phyloP scores from a whole-genome alignment of 1,284 basidiomycete species.

The Cerioporus squamosus region DNA sequence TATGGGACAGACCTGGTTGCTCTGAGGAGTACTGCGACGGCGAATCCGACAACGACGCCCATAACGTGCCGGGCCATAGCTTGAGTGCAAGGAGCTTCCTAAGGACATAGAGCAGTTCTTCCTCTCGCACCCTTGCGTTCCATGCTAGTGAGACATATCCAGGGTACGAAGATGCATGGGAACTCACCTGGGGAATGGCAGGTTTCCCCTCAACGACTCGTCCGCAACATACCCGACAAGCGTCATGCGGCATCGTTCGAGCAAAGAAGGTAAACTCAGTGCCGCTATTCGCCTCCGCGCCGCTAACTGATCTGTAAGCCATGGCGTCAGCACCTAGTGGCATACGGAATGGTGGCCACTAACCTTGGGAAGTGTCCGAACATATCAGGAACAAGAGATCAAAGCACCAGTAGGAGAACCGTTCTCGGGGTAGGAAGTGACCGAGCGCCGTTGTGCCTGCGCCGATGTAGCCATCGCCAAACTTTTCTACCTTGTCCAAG shows the following conservation, averaged over 20 bases:
- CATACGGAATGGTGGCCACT: conserved; percentile 8
- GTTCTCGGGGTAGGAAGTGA: conserved; percentile 70
- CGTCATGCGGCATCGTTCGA: conserved; percentile 73
- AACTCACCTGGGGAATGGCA: conserved; percentile 84
- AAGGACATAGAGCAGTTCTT: conserved; percentile 87
- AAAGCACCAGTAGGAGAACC: conserved; percentile 94
- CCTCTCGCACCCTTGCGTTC: conserved; percentile 73
- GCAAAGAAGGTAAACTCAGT: conserved; percentile 68
- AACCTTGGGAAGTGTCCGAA: conserved; percentile 65
- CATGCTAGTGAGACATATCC: not conserved
- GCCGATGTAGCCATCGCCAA: conserved; percentile 40
- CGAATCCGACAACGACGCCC: conserved; percentile 70
- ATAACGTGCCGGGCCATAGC: conserved; percentile 75
- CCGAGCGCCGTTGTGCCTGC: conserved; percentile 67
- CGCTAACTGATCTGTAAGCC: conserved; percentile 55
- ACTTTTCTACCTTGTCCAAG: conserved; percentile 44
- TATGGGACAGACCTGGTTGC: conserved; percentile 53
- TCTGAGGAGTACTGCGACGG: conserved; percentile 57
- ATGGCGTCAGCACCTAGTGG: not conserved
- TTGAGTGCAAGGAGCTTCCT: conserved; percentile 72
- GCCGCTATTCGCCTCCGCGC: conserved; percentile 71
- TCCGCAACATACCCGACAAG: conserved; percentile 83
- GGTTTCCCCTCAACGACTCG: conserved; percentile 76
- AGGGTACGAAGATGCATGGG: not conserved
- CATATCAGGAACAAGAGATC: conserved; percentile 86